Percentiles rank a stretch among this genome's conserved stretches.
These are phyloP conservation scores for Stephanodiscus minutulus DNA, from an alignment of 108 stramenopile species.

Conservation along the genomic window DNA sequence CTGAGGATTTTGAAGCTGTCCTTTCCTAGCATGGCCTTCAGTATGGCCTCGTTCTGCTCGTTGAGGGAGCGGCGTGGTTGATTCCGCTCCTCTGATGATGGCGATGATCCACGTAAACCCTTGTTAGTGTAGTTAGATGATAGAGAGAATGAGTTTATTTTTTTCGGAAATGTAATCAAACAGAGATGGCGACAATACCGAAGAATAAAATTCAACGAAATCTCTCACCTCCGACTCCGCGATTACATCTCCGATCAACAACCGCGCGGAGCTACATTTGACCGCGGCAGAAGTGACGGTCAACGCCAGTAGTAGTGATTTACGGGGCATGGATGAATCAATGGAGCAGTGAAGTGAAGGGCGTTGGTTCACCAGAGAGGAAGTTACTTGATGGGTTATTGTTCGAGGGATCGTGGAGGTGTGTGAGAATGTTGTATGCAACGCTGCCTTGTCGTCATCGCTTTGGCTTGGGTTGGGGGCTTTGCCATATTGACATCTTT, in stretches of 20 bases:
- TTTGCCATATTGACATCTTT: too few relatives aligned
- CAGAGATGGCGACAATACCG: too few relatives aligned
- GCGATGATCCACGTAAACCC: slow-evolving; percentile 23
- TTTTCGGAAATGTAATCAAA: too few relatives aligned
- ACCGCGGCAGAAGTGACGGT: slow-evolving; percentile 2
- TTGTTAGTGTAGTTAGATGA: background rate
- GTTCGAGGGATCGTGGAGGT: background rate
- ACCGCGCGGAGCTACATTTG: background rate
- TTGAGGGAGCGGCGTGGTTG: background rate
- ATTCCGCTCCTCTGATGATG: background rate
- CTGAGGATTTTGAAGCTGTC: slow-evolving; percentile 28
- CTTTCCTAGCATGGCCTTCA: slow-evolving; percentile 42
- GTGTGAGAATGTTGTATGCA: too few relatives aligned
- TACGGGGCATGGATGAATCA: slow-evolving; percentile 11
- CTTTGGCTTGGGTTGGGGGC: too few relatives aligned
- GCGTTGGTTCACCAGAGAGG: too few relatives aligned
- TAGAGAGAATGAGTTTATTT: background rate
- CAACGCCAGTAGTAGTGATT: background rate
- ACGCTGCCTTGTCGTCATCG: too few relatives aligned
- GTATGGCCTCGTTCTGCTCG: slow-evolving; percentile 32
- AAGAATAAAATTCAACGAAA: background rate
- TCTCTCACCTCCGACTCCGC: slow-evolving; percentile 1
- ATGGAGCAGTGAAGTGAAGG: background rate
- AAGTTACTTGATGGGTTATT: background rate
- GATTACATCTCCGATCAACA: slow-evolving; percentile 25